Evolutionary conservation across 805 yeast genomes (phyloP).

Genomic region (Saccharomycopsis fermentans): DNA sequence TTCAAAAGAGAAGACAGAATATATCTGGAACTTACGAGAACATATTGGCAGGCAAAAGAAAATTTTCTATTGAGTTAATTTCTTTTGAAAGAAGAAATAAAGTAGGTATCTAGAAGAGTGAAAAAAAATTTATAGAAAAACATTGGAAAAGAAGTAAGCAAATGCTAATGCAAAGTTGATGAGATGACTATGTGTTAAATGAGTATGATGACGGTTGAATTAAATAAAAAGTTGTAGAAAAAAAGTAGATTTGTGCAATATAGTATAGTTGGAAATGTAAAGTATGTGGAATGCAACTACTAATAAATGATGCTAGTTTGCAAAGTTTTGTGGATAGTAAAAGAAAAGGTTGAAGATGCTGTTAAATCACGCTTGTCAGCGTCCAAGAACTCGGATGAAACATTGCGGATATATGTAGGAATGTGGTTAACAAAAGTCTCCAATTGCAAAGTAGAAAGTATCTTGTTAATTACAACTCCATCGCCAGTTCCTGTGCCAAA

Average conservation of each 20-base stretch:
- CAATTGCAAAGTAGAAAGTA: neutral
- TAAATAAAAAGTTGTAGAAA: neutral
- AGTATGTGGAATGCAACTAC: neutral
- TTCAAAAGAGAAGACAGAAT: too few relatives aligned
- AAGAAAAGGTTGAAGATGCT: neutral
- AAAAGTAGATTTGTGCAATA: too few relatives aligned
- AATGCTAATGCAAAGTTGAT: neutral
- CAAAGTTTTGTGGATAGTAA: neutral
- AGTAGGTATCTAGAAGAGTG: neutral
- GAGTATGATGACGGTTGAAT: neutral
- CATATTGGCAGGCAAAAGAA: neutral
- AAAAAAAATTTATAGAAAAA: neutral
- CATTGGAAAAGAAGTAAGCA: neutral
- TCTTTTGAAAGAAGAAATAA: neutral
- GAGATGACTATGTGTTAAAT: neutral
- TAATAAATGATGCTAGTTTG: neutral
- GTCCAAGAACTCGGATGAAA: neutral
- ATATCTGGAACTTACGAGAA: neutral
- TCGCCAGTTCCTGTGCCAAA: neutral
- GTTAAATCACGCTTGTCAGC: neutral
- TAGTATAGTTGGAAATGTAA: too few relatives aligned
- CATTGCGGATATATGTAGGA: neutral
- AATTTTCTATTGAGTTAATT: neutral
- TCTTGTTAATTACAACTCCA: neutral
- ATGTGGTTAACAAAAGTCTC: neutral